These are phyloP conservation scores for Periglandula ipomoeae DNA, from an alignment of 2,329 filamentous ascomycete genomes.

Conservation along the genomic window DNA sequence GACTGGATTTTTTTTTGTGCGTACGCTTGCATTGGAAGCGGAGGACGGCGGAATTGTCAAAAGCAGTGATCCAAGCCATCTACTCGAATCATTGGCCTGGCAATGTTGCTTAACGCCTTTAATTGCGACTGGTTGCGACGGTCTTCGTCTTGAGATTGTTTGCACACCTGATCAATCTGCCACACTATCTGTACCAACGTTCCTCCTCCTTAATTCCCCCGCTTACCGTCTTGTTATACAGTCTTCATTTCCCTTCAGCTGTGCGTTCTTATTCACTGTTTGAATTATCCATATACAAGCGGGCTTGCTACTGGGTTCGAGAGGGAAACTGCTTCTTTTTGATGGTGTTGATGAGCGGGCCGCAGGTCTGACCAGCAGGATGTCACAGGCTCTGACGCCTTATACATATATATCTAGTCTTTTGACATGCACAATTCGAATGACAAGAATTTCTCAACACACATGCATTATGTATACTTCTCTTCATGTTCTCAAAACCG, in stretches of 20 bases:
- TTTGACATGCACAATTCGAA: slow-evolving; percentile 21
- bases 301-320: slow-evolving; percentile 24
- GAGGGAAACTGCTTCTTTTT: slow-evolving; percentile 7
- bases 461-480: background rate
- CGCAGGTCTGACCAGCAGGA: background rate
- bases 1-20: background rate
- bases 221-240: background rate
- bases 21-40: slow-evolving; percentile 1
- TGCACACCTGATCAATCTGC: background rate
- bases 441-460: background rate
- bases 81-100: slow-evolving; percentile 3
- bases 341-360: slow-evolving; percentile 5
- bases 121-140: slow-evolving; percentile 5
- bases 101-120: background rate
- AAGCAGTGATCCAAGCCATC: background rate
- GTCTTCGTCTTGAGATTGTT: slow-evolving; percentile 1
- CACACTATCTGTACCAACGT: background rate
- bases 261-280: slow-evolving; percentile 15
- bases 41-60: background rate
- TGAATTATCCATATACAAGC: slow-evolving; percentile 26
- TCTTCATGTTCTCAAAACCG: background rate
- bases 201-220: background rate
- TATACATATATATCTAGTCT: slow-evolving; percentile 23
- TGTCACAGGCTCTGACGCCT: background rate
- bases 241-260: slow-evolving; percentile 22